phyloP scores from a whole-genome alignment of 148 eudicot species.

The Cornus florida region DNA sequence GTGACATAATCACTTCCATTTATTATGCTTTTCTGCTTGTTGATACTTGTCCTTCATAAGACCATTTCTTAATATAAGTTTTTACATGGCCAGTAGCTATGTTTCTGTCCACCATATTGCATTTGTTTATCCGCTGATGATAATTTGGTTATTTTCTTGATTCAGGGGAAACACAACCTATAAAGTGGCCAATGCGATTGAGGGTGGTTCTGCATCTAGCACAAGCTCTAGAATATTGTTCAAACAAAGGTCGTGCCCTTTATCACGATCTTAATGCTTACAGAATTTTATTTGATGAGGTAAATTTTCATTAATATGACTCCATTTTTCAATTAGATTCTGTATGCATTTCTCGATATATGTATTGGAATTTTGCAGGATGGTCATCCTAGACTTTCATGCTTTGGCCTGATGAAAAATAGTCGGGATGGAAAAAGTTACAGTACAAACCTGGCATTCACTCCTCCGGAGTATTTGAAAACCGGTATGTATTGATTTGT shows the following conservation, averaged over 20 bases:
- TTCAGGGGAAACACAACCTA: slow-evolving; percentile 75
- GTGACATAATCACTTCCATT: neutral
- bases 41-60: neutral
- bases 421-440: slow-evolving; percentile 76
- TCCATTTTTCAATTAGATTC: neutral
- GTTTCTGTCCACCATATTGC: neutral
- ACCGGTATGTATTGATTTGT: slow-evolving; percentile 40
- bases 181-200: slow-evolving; percentile 79
- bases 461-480: slow-evolving; percentile 74
- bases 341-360: slow-evolving; percentile 7
- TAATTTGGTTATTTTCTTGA: neutral
- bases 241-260: slow-evolving; percentile 65
- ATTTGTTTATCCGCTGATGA: neutral
- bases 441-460: slow-evolving; percentile 72
- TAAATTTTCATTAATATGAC: slow-evolving; percentile 17
- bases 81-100: neutral
- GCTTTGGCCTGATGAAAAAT: slow-evolving; percentile 81
- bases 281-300: slow-evolving; percentile 70
- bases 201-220: slow-evolving; percentile 70
- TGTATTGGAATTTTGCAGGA: slow-evolving; percentile 42
- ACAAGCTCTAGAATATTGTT: slow-evolving; percentile 65
- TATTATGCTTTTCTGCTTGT: neutral
- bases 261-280: slow-evolving; percentile 78
- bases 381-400: slow-evolving; percentile 64
- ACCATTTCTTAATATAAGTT: neutral